phyloP scores from a whole-genome alignment of 1,284 basidiomycete species.

The Retiboletus flavoniger region DNA sequence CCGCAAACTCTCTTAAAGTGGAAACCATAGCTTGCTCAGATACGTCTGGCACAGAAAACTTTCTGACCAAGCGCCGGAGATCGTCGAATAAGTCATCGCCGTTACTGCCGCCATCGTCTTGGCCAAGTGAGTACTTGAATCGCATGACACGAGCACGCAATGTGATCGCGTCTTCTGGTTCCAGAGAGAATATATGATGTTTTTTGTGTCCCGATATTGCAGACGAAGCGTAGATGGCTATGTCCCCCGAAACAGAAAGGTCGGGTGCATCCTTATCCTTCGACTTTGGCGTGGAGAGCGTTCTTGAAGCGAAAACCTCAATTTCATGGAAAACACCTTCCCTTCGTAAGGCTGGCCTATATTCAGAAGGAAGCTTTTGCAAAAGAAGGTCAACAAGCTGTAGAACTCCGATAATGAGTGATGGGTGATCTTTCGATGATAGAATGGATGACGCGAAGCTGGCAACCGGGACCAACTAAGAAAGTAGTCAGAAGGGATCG shows the following conservation, averaged over 20 bases:
- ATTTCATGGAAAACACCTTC: conserved; percentile 96
- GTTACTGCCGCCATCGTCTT: conserved; percentile 57
- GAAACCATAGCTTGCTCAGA: conserved; percentile 67
- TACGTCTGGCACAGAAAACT: conserved; percentile 53
- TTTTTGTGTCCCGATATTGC: conserved; percentile 67
- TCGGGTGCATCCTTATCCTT: conserved; percentile 51
- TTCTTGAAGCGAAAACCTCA: conserved; percentile 65
- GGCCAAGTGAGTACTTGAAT: conserved; percentile 69
- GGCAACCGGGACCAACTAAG: conserved; percentile 83
- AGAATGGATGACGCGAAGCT: conserved; percentile 91
- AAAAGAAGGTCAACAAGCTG: conserved; percentile 90
- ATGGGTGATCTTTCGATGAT: conserved; percentile 85
- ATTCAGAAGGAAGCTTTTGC: conserved; percentile 77
- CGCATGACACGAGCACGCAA: conserved; percentile 81
- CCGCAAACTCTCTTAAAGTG: conserved; percentile 70
- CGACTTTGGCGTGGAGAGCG: conserved; percentile 54
- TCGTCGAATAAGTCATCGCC: conserved; percentile 65
- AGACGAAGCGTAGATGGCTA: conserved; percentile 36
- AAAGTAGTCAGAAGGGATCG: conserved; percentile 10
- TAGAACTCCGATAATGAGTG: conserved; percentile 80
- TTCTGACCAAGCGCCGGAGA: conserved; percentile 64
- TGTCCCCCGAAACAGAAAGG: conserved; percentile 38
- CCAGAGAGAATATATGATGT: conserved; percentile 59
- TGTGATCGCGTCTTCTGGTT: conserved; percentile 89
- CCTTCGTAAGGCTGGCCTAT: conserved; percentile 82